phyloP scores from a whole-genome alignment of 1,139 yeast genomes.

The Yamadazyma atlantica region DNA sequence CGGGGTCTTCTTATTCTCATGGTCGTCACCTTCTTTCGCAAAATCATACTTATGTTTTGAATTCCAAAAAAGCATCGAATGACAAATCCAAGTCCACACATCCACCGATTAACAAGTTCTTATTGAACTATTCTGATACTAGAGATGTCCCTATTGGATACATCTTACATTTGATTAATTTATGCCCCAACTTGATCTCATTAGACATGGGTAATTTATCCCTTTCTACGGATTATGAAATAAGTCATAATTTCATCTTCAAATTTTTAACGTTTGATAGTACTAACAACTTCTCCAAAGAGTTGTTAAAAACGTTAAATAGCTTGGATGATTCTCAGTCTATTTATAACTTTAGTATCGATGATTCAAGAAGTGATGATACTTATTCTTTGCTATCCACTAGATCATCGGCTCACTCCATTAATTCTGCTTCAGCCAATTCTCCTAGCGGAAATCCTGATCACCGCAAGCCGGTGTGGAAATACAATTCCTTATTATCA shows the following conservation, averaged over 20 bases:
- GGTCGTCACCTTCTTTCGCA: slow-evolving; percentile 5
- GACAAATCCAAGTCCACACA: slow-evolving; percentile 26
- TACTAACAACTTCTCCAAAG: slow-evolving; percentile 38
- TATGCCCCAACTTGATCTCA: slow-evolving; percentile 55
- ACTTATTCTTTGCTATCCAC: slow-evolving; percentile 10
- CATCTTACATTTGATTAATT: slow-evolving; percentile 54
- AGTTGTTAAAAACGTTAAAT: slow-evolving; percentile 17
- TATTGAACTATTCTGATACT: slow-evolving; percentile 55
- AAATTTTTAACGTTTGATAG: slow-evolving; percentile 42
- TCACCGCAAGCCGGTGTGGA: slow-evolving; percentile 11
- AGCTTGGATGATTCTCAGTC: slow-evolving; percentile 16
- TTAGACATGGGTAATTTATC: slow-evolving; percentile 57
- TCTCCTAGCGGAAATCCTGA: not conserved
- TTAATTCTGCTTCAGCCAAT: slow-evolving; percentile 1
- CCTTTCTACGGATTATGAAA: slow-evolving; percentile 59
- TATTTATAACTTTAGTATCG: slow-evolving; percentile 12
- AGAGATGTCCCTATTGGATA: slow-evolving; percentile 72
- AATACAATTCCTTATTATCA: slow-evolving; percentile 27
- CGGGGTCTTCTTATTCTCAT: slow-evolving; percentile 1
- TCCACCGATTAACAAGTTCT: slow-evolving; percentile 59
- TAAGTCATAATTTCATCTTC: slow-evolving; percentile 30
- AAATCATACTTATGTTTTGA: slow-evolving; percentile 6
- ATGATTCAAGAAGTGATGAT: slow-evolving; percentile 9
- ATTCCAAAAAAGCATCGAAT: slow-evolving; percentile 2
- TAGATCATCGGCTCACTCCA: slow-evolving; percentile 1